Conservation (phyloP, 192 early-diverging fungal genomes). For the Coemansia furcata region DNA sequence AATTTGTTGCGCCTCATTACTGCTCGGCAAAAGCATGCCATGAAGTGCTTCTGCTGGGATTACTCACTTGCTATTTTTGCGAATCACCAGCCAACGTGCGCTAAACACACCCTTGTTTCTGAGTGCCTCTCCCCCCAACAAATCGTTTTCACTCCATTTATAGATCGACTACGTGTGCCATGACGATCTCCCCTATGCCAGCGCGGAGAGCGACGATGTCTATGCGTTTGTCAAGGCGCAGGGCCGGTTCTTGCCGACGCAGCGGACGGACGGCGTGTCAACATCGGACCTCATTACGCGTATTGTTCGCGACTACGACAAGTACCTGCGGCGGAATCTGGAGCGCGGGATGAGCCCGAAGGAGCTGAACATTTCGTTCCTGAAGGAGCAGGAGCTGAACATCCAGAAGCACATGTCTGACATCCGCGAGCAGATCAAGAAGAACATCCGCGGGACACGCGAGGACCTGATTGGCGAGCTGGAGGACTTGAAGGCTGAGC, state of each 20-base stretch:
- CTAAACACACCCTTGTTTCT: background rate
- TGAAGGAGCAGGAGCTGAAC: conserved; percentile 77
- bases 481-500: conserved; percentile 62
- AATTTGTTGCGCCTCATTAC: background rate
- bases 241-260: conserved; percentile 60
- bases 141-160: background rate
- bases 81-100: background rate
- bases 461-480: conserved; percentile 63
- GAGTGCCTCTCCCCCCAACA: background rate
- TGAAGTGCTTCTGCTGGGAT: background rate
- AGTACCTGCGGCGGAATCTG: conserved; percentile 79
- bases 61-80: background rate
- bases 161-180: conserved; percentile 83
- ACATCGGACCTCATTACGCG: conserved; percentile 82
- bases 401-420: conserved; percentile 72
- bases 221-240: conserved; percentile 79
- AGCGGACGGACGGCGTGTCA: conserved; percentile 79
- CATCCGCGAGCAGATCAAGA: conserved; percentile 65
- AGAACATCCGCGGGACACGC: conserved; percentile 65
- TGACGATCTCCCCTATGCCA: conserved; percentile 75
- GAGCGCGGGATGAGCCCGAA: conserved; percentile 79
- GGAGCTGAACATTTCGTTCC: conserved; percentile 77
- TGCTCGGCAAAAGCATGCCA: background rate
- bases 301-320: conserved; percentile 82
- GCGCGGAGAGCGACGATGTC: conserved; percentile 68